phyloP scores from a whole-genome alignment of 169 alveolate genomes.

The Theileria orientalis region DNA sequence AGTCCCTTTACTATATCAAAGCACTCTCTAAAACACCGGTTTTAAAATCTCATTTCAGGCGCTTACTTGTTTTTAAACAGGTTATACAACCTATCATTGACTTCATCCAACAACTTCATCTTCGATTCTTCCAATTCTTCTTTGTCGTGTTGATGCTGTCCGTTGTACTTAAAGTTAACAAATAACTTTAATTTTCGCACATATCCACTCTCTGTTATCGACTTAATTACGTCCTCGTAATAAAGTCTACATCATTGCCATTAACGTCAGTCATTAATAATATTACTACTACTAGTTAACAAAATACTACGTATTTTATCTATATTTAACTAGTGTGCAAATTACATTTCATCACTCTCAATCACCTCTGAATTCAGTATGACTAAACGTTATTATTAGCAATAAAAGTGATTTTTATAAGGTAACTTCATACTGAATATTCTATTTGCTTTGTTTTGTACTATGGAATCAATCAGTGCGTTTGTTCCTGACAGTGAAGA shows the following conservation, averaged over 20 bases:
- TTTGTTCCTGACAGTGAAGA: background rate
- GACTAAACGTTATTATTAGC: too few species aligned
- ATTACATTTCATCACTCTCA: too few species aligned
- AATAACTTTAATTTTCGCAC: slow-evolving; percentile 12
- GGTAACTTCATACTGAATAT: slow-evolving; percentile 3
- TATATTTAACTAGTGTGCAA: too few species aligned
- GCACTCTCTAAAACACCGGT: too few species aligned
- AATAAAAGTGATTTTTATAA: background rate
- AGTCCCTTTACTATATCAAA: background rate
- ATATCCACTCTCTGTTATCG: slow-evolving; percentile 40
- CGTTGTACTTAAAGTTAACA: slow-evolving; percentile 14
- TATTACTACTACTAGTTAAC: too few species aligned
- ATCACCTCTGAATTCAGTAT: too few species aligned
- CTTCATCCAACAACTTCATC: background rate
- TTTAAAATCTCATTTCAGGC: too few species aligned
- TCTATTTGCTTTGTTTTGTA: slow-evolving; percentile 20
- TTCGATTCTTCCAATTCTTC: slow-evolving; percentile 2
- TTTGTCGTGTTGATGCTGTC: background rate
- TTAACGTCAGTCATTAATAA: too few species aligned
- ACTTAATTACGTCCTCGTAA: slow-evolving; percentile 6
- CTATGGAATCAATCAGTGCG: slow-evolving; percentile 25
- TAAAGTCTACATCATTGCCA: too few species aligned
- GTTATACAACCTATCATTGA: too few species aligned
- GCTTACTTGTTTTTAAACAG: too few species aligned
- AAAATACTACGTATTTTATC: too few species aligned